Evolutionary conservation across 768 basidiomycete species (phyloP).

Genomic region (Mycena filopes): DNA sequence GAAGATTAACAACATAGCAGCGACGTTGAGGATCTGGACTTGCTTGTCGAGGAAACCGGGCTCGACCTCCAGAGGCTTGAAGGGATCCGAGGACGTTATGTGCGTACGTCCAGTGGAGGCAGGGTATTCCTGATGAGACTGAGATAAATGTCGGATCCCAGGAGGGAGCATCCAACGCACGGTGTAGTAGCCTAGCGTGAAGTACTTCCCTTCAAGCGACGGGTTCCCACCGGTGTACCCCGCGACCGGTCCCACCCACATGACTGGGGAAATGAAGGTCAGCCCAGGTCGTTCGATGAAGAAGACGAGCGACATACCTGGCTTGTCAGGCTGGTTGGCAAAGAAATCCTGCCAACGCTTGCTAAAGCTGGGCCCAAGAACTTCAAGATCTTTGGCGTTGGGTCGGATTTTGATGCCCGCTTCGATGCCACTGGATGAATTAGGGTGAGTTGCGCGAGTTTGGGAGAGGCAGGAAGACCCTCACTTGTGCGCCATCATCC

Average conservation of each 20-base stretch:
- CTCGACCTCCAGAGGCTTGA: conserved; percentile 44
- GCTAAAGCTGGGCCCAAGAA: conserved; percentile 59
- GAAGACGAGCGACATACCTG: conserved; percentile 29
- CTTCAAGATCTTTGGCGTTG: conserved; percentile 55
- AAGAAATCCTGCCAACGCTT: conserved; percentile 62
- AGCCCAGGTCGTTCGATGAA: no score
- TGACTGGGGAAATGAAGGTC: conserved; percentile 17
- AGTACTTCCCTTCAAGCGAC: conserved; percentile 33
- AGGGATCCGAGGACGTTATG: conserved; percentile 46
- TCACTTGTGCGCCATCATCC: conserved; percentile 66
- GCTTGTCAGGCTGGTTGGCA: conserved; percentile 62
- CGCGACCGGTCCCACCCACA: conserved; percentile 46
- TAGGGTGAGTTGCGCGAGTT: no score
- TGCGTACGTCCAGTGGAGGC: conserved; percentile 49
- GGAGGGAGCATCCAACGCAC: conserved; percentile 38
- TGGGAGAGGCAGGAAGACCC: conserved; percentile 14
- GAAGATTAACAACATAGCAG: not conserved
- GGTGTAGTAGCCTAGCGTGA: conserved; percentile 41
- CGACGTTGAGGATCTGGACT: not conserved
- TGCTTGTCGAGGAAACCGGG: conserved; percentile 37
- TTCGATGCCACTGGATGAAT: conserved; percentile 56
- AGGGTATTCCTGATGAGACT: conserved; percentile 45
- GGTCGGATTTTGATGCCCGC: conserved; percentile 68
- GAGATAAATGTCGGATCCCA: not conserved
- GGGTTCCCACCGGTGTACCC: conserved; percentile 44